These are phyloP conservation scores for Sophora flavescens DNA, from an alignment of 306 rosid genomes.

Conservation along the genomic window DNA sequence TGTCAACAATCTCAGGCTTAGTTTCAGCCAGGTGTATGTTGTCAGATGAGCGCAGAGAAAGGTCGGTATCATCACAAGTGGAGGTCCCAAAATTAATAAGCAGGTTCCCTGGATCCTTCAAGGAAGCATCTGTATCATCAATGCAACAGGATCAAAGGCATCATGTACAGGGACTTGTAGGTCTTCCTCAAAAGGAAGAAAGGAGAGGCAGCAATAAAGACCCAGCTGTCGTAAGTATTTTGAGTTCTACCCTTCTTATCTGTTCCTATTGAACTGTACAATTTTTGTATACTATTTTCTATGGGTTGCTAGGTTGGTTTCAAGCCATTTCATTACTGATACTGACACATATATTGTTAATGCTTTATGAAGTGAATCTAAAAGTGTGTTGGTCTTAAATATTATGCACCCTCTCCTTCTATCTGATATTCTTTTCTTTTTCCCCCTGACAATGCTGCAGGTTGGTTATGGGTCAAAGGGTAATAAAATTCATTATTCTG, in stretches of 20 bases:
- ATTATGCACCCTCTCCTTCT: neutral
- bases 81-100: conserved; percentile 78
- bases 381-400: conserved; percentile 22
- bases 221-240: conserved; percentile 73
- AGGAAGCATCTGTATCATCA: conserved; percentile 74
- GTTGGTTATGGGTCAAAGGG: conserved; percentile 93
- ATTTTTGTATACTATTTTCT: neutral
- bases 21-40: conserved; percentile 85
- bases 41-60: conserved; percentile 83
- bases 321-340: neutral
- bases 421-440: neutral
- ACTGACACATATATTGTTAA: neutral
- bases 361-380: neutral
- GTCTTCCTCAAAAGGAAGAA: conserved; percentile 72
- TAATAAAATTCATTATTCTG: conserved; percentile 94
- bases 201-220: conserved; percentile 70
- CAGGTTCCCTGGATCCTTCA: conserved; percentile 93
- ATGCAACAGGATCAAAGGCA: conserved; percentile 71
- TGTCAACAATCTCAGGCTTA: conserved; percentile 72
- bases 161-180: conserved; percentile 45
- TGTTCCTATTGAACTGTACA: neutral
- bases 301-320: neutral
- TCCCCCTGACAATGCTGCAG: conserved; percentile 52
- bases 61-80: conserved; percentile 76
- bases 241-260: conserved; percentile 8